A percentile compares a stretch with the other conserved stretches of the same genome.
Evolutionary conservation across 208 protist genomes (phyloP).

Genomic region (Naegleria lovaniensis): DNA sequence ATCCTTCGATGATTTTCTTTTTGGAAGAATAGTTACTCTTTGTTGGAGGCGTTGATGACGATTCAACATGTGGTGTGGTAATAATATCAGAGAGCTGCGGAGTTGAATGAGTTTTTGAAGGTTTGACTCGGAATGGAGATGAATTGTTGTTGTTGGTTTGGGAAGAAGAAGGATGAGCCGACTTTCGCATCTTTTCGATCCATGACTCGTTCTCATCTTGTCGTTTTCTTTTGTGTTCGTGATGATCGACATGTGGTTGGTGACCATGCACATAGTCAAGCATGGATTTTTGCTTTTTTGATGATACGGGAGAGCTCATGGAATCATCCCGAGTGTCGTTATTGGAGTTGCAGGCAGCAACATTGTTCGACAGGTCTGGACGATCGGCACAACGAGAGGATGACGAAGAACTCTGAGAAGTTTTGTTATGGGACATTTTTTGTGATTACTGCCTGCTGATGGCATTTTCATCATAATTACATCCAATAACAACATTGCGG

Average conservation of each 20-base stretch:
- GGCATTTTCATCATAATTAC: too few relatives aligned
- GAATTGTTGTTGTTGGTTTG: neutral
- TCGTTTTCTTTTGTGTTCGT: neutral
- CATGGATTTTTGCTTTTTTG: neutral
- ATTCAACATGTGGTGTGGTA: too few relatives aligned
- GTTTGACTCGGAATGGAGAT: neutral
- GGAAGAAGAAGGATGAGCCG: neutral
- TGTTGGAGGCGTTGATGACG: neutral
- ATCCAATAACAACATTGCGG: too few relatives aligned
- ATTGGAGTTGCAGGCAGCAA: too few relatives aligned
- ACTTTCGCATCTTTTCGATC: neutral
- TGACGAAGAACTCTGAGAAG: too few relatives aligned
- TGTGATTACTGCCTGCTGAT: too few relatives aligned
- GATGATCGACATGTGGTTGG: neutral
- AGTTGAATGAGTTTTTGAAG: neutral
- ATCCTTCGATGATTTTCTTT: neutral
- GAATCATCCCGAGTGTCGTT: too few relatives aligned
- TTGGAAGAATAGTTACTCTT: neutral
- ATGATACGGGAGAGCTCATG: neutral
- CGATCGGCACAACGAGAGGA: too few relatives aligned
- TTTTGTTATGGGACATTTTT: too few relatives aligned
- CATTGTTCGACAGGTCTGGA: too few relatives aligned
- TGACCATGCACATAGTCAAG: neutral
- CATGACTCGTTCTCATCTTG: neutral
- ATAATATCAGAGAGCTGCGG: too few relatives aligned